phyloP scores from a whole-genome alignment of 768 basidiomycete genomes.

The Trametes villosa region DNA sequence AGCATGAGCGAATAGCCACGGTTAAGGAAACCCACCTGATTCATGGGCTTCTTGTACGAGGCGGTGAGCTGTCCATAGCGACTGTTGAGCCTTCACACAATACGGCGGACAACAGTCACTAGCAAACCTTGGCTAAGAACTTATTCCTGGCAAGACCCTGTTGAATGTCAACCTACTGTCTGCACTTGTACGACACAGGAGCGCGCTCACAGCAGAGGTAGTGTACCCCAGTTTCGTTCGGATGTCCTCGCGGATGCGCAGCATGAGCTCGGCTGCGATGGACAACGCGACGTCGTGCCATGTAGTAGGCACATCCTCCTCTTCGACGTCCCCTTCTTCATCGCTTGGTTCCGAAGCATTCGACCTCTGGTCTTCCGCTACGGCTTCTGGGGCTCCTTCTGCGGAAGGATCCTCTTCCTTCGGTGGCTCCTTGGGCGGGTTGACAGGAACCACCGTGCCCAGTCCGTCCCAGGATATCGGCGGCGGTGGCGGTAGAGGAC shows the following conservation, averaged over 20 bases:
- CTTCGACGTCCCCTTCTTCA: constrained; percentile 2
- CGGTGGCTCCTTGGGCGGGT: constrained; percentile 36
- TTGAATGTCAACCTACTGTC: background rate
- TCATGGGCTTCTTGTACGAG: constrained; percentile 90
- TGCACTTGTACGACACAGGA: background rate
- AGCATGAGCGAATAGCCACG: background rate
- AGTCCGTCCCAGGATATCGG: constrained; percentile 61
- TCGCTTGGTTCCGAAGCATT: background rate
- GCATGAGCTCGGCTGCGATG: constrained; percentile 87
- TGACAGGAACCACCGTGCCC: constrained; percentile 66
- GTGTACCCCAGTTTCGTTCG: constrained; percentile 81
- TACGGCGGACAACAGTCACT: constrained; percentile 77
- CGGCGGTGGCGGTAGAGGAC: constrained; percentile 75
- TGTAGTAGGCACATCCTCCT: constrained; percentile 47
- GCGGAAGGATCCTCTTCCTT: constrained; percentile 22
- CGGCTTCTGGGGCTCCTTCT: background rate
- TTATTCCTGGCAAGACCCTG: constrained; percentile 94
- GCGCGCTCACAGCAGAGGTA: constrained; percentile 78
- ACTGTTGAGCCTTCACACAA: constrained; percentile 31
- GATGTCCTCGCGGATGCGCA: constrained; percentile 71
- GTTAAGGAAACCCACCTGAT: constrained; percentile 57
- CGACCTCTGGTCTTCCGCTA: background rate
- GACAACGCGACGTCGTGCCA: constrained; percentile 95
- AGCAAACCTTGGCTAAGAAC: constrained; percentile 85
- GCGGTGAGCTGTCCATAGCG: constrained; percentile 66